Percentiles rank a stretch among this genome's conserved stretches.
phyloP scores from a whole-genome alignment of 306 rosid genomes.

The Rosa multiflora region DNA sequence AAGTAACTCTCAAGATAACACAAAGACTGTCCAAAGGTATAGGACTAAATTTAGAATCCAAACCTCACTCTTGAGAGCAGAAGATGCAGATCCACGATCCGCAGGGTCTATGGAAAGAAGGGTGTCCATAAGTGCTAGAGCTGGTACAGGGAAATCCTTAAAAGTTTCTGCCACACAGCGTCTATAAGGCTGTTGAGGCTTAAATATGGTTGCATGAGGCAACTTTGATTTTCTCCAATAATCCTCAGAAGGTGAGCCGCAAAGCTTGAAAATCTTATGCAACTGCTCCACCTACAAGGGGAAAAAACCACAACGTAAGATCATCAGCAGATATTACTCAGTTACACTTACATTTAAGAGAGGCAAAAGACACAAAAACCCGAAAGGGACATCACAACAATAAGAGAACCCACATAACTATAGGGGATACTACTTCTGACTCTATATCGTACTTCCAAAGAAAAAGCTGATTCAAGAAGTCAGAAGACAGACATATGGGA shows the following conservation, averaged over 20 bases:
- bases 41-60: constrained; percentile 24
- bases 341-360: constrained; percentile 8
- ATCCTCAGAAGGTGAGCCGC: constrained; percentile 92
- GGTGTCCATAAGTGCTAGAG: constrained; percentile 66
- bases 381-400: not conserved
- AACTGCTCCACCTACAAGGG: constrained; percentile 83
- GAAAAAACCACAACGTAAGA: constrained; percentile 22
- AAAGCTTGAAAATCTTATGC: constrained; percentile 90
- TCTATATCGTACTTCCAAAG: not conserved
- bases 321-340: not conserved
- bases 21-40: not conserved
- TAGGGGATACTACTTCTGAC: not conserved
- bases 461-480: not conserved
- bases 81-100: constrained; percentile 85
- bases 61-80: constrained; percentile 81
- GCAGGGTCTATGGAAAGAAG: constrained; percentile 87
- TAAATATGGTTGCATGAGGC: constrained; percentile 95
- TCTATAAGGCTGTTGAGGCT: constrained; percentile 90
- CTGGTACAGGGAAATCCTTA: constrained; percentile 84
- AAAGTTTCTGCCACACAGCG: constrained; percentile 82
- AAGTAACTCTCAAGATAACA: constrained; percentile 5
- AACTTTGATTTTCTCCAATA: constrained; percentile 93
- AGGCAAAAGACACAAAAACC: constrained; percentile 10
- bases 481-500: not conserved
- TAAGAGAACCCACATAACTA: not conserved